phyloP scores from a whole-genome alignment of 2,329 filamentous ascomycete species.

The Didymella arachidicola region DNA sequence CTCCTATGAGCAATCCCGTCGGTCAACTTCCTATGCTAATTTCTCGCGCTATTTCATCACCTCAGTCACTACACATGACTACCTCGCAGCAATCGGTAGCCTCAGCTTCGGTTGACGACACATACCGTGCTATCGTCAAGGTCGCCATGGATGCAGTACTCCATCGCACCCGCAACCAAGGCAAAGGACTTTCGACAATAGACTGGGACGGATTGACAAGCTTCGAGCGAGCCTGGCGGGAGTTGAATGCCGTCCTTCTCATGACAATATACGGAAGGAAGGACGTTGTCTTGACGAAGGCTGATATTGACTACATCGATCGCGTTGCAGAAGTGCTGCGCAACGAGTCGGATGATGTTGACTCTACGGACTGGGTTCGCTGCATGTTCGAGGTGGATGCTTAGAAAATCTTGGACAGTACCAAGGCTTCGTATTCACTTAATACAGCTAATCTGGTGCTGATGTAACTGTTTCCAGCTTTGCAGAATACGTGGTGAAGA shows the following conservation, averaged over 20 bases:
- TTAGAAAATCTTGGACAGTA: not conserved
- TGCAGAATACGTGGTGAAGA: no score
- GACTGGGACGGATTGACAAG: conserved; percentile 14
- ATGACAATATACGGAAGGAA: conserved; percentile 27
- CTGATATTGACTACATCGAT: conserved; percentile 28
- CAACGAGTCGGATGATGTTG: not conserved
- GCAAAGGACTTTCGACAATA: conserved; percentile 15
- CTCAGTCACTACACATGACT: not conserved
- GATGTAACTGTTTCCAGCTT: no score
- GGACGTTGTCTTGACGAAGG: conserved; percentile 18
- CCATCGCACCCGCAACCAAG: conserved; percentile 22
- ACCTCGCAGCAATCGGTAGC: not conserved
- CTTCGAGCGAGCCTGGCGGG: conserved; percentile 30
- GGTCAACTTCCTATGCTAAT: conserved; percentile 20
- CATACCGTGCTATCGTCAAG: conserved; percentile 20
- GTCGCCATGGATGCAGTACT: conserved; percentile 20
- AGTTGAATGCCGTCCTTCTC: conserved; percentile 25
- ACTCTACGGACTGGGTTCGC: conserved; percentile 4
- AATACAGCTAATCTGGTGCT: no score
- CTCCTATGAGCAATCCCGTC: conserved; percentile 17
- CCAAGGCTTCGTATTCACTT: no score
- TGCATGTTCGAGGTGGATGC: conserved; percentile 1
- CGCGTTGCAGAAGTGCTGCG: conserved; percentile 21
- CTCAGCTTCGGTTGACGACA: conserved; percentile 4
- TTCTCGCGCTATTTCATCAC: conserved; percentile 7